Percentiles rank a stretch among this genome's conserved stretches.
Evolutionary conservation across 2,329 filamentous ascomycete genomes (phyloP).

Genomic region (Plenodomus tracheiphilus): DNA sequence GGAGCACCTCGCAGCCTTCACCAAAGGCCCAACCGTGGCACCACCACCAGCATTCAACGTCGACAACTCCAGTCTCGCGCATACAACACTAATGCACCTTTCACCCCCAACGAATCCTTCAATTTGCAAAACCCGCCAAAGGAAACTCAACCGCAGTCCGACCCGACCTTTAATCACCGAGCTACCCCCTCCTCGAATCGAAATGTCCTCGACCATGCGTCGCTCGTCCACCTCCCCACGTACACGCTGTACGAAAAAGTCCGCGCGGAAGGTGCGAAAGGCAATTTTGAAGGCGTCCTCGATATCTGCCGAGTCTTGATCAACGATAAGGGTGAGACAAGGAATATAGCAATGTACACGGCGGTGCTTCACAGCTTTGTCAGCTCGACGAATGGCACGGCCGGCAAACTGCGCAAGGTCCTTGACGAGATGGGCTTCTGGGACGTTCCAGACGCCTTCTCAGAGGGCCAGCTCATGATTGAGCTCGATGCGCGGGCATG

Average conservation of each 20-base stretch:
- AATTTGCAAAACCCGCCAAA: conserved; percentile 2
- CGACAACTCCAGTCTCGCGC: conserved; percentile 10
- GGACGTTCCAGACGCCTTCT: conserved; percentile 1
- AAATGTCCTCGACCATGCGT: background rate
- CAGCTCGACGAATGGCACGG: conserved; percentile 66
- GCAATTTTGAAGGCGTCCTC: conserved; percentile 31
- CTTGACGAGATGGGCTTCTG: conserved; percentile 68
- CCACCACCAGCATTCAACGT: background rate
- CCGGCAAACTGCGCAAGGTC: conserved; percentile 63
- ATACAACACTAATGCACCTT: conserved; percentile 11
- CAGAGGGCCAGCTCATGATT: conserved; percentile 55
- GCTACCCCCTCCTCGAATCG: background rate
- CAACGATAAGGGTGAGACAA: conserved; percentile 56
- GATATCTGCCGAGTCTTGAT: conserved; percentile 63
- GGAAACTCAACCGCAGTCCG: background rate
- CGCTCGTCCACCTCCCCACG: conserved; percentile 31
- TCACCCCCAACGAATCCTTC: conserved; percentile 3
- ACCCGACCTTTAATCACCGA: conserved; percentile 6
- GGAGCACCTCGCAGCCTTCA: background rate
- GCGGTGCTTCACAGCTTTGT: conserved; percentile 74
- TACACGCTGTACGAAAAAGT: conserved; percentile 36
- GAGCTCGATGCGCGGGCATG: conserved; percentile 68
- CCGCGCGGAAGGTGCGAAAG: conserved; percentile 30
- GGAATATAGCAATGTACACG: conserved; percentile 68
- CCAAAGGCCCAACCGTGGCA: background rate